Base-by-base conservation (phyloP, 306 rosid species). In the Abrus precatorius region DNA sequence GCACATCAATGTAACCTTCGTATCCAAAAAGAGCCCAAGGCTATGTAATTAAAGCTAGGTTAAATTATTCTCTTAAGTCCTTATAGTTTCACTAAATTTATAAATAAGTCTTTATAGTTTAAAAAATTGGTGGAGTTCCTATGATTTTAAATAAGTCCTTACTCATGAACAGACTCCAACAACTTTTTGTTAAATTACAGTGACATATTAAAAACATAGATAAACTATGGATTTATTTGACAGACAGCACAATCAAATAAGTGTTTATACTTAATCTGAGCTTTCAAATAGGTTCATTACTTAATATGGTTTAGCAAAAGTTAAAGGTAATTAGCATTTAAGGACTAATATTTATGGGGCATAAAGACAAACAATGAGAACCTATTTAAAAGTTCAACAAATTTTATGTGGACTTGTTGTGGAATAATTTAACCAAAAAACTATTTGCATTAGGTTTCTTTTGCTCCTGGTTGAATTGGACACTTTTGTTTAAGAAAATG, bases 391-490 rank as follows among this genome's bases (percentile, higher is more conserved):
- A 44, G 6, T 44, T 44, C 48, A 6, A 44, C 14, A 48, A 48
- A 48, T 1, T 20, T 11, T 48, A 48, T 48, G 11, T 0, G 54
- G 14, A 48, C 14, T 48, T 48, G 14, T 48, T 48, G 14, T 48
- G 54, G 54, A 48, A 48, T 48, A 48, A 48, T 48, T 48, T 11
- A 10, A 48, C 54, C 54, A 48, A 48, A 29, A 41, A 66, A 38
- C 30, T 50, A 60, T 56, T 71, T 72, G 34, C 27, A 50, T 36
- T 11, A 66, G 49, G 34, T 73, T 60, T 78, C 77, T 34, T 52
- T 41, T 54, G 79, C 64, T 60, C 7, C 27, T 53, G 40, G 55
- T 45, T 30, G 67, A 43, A 47, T 3, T 47, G 8, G 44, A 44
- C 48, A 55, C 44, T 34, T 48, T 48, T 27, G 56, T 44, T 40